These are phyloP conservation scores for Ailanthus altissimus DNA, from an alignment of 345 rosid genomes.

Conservation along the genomic window DNA sequence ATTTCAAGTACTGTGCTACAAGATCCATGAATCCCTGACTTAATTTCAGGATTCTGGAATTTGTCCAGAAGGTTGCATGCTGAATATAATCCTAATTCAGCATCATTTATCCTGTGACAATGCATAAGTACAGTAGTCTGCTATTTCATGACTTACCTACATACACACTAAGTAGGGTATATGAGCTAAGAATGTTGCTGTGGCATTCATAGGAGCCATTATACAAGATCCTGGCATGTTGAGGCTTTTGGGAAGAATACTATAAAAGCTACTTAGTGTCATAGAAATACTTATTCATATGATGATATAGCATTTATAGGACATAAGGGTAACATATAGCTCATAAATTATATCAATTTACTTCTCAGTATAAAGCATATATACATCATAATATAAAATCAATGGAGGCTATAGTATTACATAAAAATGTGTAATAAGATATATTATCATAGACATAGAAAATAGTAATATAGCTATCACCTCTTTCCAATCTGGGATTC, in stretches of 20 bases:
- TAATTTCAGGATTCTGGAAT: background rate
- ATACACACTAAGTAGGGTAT: background rate
- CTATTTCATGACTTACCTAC: background rate
- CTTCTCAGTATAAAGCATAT: slow-evolving; percentile 18
- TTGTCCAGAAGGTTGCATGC: background rate
- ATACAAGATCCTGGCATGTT: background rate
- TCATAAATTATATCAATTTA: background rate
- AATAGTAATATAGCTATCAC: slow-evolving; percentile 74
- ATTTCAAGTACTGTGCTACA: slow-evolving; percentile 1
- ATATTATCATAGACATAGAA: slow-evolving; percentile 41
- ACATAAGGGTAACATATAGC: slow-evolving; percentile 5
- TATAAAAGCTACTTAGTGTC: background rate
- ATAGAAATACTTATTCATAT: slow-evolving; percentile 4
- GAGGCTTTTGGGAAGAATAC: background rate
- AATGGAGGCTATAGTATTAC: background rate
- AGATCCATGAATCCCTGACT: background rate
- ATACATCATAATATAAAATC: slow-evolving; percentile 11
- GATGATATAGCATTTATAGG: slow-evolving; percentile 9
- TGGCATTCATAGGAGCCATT: background rate
- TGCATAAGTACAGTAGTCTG: background rate
- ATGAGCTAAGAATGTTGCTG: background rate
- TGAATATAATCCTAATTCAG: background rate
- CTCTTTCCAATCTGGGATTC: slow-evolving; percentile 99
- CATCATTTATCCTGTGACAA: background rate
- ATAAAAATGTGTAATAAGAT: slow-evolving; percentile 28